Base-by-base conservation (phyloP, 2,329 filamentous ascomycete species). In the Alternaria sp. region DNA sequence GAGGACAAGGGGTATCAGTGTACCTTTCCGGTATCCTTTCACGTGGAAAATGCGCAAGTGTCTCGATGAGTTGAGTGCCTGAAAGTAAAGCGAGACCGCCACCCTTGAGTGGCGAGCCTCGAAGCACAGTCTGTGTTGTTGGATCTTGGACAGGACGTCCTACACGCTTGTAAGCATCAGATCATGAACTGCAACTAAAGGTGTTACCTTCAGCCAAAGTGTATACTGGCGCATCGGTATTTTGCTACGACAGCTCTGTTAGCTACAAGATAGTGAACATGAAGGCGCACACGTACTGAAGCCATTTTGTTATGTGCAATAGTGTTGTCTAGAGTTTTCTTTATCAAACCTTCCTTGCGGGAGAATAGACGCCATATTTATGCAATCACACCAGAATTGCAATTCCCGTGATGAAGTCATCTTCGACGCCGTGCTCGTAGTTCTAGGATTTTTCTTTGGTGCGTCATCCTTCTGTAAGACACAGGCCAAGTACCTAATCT, bases 21-120 rank as follows among this genome's bases (percentile, higher is more conserved):
- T 58, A 66, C 70, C 86, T 26, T 70, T 88, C 86, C 0, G 86
- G 86, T 17, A 88, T 88, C 23, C 86, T 78, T 72, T 88, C 86
- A 6, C 85, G 81, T 57, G 85, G 82, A 67, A 88, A 88, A 68
- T 88, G 86, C 2, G 86, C 82, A 1, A 88, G 75, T 1, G 84
- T 82, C 61, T 88, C 85, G 56, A 88, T 83, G n/a, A 88, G 69
- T 51, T 87, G 84, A 17, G 84, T 86, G 65, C 87, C 85, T 60
- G 84, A 80, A 0, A 88, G 75, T 2, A 83, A 73, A 2, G 79
- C 76, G 4, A 84, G 73, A 9, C 81, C 80, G n/a, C 76, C 75
- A 31, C 72, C 73, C 10, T n/a, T 34, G 33, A 34, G 33, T 14
- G 33, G 33, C 13, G 33, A 34, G 33, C 33, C 33, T 34, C 33